Evolutionary conservation across 1,284 basidiomycete species (phyloP), one percentile per base, ranked within the genome.

Genomic region (Schizophyllum amplum): DNA sequence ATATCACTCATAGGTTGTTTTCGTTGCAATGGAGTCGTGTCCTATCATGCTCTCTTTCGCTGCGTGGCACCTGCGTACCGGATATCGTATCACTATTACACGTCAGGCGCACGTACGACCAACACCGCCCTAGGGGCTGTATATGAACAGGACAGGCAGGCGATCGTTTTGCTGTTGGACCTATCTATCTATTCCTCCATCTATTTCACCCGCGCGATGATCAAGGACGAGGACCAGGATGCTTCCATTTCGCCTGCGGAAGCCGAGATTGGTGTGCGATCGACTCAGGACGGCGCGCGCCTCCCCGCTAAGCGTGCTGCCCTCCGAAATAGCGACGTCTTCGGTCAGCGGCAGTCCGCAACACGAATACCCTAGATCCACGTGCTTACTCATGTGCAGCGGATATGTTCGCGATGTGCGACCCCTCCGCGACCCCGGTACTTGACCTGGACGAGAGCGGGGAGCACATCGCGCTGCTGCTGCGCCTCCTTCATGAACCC

Each of bases 401-500:
- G 24, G 76, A 83, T 63, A 86, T 87, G 84, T 85, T 87, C 65
- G 22, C 68, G 21, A 65, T 58, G 50, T 57, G 63, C 48, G 56
- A 48, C n/a, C 59, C 66, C 52, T 59, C 63, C 17, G 53, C 61
- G 23, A 46, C 58, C 11, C 56, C 74, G 52, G 64, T 64, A 13
- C 67, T 86, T 21, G 79, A 82, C 56, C 66, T 87, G 23, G 71
- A 78, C 54, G 85, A 87, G 64, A 66, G 73, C 11, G 71, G 75
- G 23, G 67, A 71, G 9, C 68, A 71, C 26, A 67, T 86, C 9
- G 67, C 70, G 51, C 68, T 77, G 7, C 72, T 87, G 13, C 72
- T 87, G 26, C 71, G 72, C 24, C 68, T 86, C 24, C 64, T 87
- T 51, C 81, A 80, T 61, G 66, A 17, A 3, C 33, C 75, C 17